Conservation (phyloP, 257 asterid genomes). For the Orobanche coerulescens region DNA sequence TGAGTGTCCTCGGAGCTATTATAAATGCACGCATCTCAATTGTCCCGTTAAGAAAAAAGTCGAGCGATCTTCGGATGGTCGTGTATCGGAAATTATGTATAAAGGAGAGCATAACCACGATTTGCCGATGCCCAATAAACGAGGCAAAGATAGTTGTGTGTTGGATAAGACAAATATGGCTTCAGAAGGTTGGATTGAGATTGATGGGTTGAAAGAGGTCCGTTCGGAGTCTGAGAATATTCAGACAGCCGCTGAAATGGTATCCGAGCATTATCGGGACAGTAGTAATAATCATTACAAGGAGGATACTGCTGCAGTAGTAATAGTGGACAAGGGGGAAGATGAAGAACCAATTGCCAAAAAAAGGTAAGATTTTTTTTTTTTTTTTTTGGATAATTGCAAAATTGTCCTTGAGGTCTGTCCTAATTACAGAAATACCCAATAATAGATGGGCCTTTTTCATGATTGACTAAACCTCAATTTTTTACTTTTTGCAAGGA, state of each 20-base stretch:
- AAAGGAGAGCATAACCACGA: constrained; percentile 86
- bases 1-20: constrained; percentile 90
- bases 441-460: not conserved
- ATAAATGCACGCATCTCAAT: constrained; percentile 58
- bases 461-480: no score
- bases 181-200: constrained; percentile 23
- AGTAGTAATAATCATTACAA: constrained; percentile 24
- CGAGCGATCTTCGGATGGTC: constrained; percentile 60
- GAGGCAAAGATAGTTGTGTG: constrained; percentile 35
- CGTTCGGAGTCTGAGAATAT: not conserved
- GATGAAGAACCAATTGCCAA: constrained; percentile 57
- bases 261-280: not conserved
- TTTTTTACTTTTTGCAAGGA: not conserved
- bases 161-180: constrained; percentile 21
- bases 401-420: no score
- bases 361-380: constrained; percentile 39
- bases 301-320: constrained; percentile 25
- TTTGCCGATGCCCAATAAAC: constrained; percentile 44
- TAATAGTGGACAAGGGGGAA: constrained; percentile 36
- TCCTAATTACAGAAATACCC: no score
- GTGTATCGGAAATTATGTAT: constrained; percentile 65
- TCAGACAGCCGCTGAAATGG: not conserved
- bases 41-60: constrained; percentile 92
- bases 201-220: constrained; percentile 23
- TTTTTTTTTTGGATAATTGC: no score